phyloP scores from a whole-genome alignment of 441 rosid genomes.

The Syzygium malaccense region DNA sequence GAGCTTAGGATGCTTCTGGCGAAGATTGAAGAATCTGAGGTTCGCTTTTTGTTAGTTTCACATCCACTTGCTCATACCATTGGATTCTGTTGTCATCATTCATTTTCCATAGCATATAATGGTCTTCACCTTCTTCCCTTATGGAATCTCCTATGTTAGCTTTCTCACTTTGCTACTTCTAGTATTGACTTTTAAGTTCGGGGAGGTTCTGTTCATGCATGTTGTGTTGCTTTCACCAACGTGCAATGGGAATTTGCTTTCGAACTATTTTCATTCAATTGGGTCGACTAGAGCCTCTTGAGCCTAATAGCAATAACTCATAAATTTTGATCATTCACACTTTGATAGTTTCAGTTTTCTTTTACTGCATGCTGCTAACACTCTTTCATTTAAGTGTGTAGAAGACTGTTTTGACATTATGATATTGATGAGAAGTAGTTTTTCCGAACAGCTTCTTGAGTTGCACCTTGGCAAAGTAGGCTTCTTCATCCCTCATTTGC shows the following conservation, averaged over 20 bases:
- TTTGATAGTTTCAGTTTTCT: not conserved
- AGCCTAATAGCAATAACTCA: not conserved
- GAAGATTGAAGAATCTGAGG: conserved; percentile 99
- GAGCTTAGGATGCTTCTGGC: conserved; percentile 84
- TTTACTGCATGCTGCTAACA: not conserved
- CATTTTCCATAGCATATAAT: not conserved
- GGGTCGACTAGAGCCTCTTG: not conserved
- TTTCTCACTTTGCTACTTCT: not conserved
- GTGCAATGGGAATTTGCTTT: not conserved
- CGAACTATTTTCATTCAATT: not conserved
- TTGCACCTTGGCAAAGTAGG: not conserved
- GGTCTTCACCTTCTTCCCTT: not conserved
- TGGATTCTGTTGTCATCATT: conserved; percentile 8
- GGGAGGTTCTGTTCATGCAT: not conserved
- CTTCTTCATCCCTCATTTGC: not conserved
- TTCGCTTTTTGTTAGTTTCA: conserved; percentile 7
- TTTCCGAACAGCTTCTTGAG: not conserved
- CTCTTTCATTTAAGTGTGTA: not conserved
- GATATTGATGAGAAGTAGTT: not conserved
- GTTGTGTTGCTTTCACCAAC: not conserved
- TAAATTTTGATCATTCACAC: not conserved
- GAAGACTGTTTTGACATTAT: not conserved
- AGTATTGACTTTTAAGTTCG: not conserved
- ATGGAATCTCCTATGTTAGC: not conserved
- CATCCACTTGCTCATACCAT: not conserved